These are phyloP conservation scores for Xylariaceae sp. DNA, from an alignment of 2,329 filamentous ascomycete species.

Conservation along the genomic window DNA sequence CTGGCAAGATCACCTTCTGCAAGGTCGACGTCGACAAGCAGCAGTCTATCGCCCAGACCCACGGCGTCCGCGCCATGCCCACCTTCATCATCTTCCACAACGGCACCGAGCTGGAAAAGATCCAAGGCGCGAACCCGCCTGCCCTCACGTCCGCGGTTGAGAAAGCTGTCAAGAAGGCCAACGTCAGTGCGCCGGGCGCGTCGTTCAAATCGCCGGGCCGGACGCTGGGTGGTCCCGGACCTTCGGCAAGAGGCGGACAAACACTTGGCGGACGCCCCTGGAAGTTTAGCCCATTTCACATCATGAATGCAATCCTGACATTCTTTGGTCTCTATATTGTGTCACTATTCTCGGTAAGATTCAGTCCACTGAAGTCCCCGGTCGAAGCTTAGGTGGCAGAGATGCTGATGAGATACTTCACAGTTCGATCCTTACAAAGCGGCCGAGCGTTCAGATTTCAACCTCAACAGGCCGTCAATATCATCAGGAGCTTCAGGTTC, in stretches of 20 bases:
- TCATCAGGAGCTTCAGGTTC: slow-evolving; percentile 15
- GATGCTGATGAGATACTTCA: neutral
- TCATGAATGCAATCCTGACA: slow-evolving; percentile 46
- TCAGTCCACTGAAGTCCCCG: neutral
- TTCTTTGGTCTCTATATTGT: slow-evolving; percentile 60
- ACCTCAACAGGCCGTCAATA: slow-evolving; percentile 40
- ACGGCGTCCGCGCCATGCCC: slow-evolving; percentile 83
- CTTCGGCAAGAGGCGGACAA: slow-evolving; percentile 7
- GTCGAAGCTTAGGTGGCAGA: neutral
- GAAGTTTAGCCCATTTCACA: slow-evolving; percentile 34
- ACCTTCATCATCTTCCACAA: slow-evolving; percentile 90
- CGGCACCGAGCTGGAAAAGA: slow-evolving; percentile 66
- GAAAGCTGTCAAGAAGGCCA: slow-evolving; percentile 54
- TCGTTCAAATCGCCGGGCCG: slow-evolving; percentile 53
- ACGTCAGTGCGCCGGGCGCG: slow-evolving; percentile 37
- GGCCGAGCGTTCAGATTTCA: slow-evolving; percentile 57
- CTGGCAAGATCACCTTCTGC: slow-evolving; percentile 79
- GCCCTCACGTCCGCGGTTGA: slow-evolving; percentile 73
- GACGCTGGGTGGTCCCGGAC: slow-evolving; percentile 42
- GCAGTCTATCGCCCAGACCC: slow-evolving; percentile 68
- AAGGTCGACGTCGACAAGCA: slow-evolving; percentile 90
- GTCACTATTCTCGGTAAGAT: slow-evolving; percentile 56
- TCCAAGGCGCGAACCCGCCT: slow-evolving; percentile 75
- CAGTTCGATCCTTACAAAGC: slow-evolving; percentile 60
- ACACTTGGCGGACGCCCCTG: slow-evolving; percentile 15